These are phyloP conservation scores for Sinapis alba DNA, from an alignment of 441 rosid species.

Conservation along the genomic window DNA sequence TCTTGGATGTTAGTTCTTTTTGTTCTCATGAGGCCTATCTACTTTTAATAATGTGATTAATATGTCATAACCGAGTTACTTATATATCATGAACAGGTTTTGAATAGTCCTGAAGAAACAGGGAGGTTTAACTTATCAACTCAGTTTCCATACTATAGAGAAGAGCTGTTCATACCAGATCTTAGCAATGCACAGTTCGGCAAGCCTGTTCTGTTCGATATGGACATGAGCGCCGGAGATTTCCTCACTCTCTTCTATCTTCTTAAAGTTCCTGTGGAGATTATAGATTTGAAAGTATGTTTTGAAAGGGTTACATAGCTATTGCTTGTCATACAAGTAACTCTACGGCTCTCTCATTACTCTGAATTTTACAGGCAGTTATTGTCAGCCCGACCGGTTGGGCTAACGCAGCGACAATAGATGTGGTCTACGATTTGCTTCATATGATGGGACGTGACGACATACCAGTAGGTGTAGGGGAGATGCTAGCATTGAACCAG, in stretches of 20 bases:
- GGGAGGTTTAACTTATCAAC: slow-evolving; percentile 74
- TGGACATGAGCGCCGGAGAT: slow-evolving; percentile 98
- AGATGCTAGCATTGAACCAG: slow-evolving; percentile 63
- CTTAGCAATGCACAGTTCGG: slow-evolving; percentile 51
- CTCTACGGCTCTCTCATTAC: background rate
- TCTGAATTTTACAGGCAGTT: slow-evolving; percentile 55
- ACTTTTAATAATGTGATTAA: background rate
- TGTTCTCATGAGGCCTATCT: background rate
- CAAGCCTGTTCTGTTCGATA: slow-evolving; percentile 80
- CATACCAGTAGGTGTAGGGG: slow-evolving; percentile 80
- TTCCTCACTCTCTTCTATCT: slow-evolving; percentile 80
- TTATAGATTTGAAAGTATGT: slow-evolving; percentile 68
- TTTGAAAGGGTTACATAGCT: background rate
- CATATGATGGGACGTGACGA: slow-evolving; percentile 99
- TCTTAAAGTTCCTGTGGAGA: slow-evolving; percentile 74
- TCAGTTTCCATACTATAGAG: slow-evolving; percentile 67
- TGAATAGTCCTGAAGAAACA: slow-evolving; percentile 57
- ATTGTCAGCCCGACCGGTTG: slow-evolving; percentile 88
- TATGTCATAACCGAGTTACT: too few relatives aligned
- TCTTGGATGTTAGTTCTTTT: slow-evolving; percentile 68
- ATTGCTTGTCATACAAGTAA: slow-evolving; percentile 13
- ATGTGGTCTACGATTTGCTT: slow-evolving; percentile 75
- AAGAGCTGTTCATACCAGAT: slow-evolving; percentile 58
- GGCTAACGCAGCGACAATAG: slow-evolving; percentile 94
- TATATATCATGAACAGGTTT: slow-evolving; percentile 49